phyloP scores from a whole-genome alignment of 1,284 basidiomycete species.

The Malassezia nana region DNA sequence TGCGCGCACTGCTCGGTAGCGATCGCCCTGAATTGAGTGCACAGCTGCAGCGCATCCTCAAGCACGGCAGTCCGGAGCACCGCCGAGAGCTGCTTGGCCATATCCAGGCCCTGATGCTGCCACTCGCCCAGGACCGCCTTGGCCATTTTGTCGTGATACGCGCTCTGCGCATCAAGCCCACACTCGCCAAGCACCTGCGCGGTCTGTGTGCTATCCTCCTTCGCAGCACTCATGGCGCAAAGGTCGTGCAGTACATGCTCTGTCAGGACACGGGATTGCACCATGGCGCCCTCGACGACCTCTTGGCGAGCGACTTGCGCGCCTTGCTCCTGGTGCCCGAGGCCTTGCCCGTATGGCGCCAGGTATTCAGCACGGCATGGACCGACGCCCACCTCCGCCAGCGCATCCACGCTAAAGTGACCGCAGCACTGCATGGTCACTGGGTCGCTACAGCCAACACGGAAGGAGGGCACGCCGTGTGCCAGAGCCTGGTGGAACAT shows the following conservation, averaged over 20 bases:
- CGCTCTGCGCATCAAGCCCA: slow-evolving; percentile 17
- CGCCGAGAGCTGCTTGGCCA: slow-evolving; percentile 24
- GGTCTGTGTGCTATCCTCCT: slow-evolving; percentile 29
- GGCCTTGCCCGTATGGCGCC: slow-evolving; percentile 41
- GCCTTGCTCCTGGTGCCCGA: slow-evolving; percentile 32
- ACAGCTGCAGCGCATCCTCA: slow-evolving; percentile 38
- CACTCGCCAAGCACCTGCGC: slow-evolving; percentile 22
- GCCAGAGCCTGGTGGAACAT: slow-evolving; percentile 36
- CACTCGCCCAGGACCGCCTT: slow-evolving; percentile 30
- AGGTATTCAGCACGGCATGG: slow-evolving; percentile 32
- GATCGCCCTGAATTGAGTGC: slow-evolving; percentile 17
- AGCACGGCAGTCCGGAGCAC: slow-evolving; percentile 17
- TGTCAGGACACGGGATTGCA: slow-evolving; percentile 23
- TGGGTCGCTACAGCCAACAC: slow-evolving; percentile 34
- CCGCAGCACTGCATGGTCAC: slow-evolving; percentile 24
- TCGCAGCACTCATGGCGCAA: slow-evolving; percentile 36
- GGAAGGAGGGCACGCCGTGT: slow-evolving; percentile 40
- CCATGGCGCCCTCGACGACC: slow-evolving; percentile 25
- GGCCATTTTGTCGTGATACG: slow-evolving; percentile 43
- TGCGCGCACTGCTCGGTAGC: background rate
- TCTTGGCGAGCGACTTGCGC: slow-evolving; percentile 27
- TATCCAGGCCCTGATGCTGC: slow-evolving; percentile 20
- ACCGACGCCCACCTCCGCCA: slow-evolving; percentile 3
- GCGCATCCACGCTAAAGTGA: slow-evolving; percentile 17
- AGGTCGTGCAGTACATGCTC: slow-evolving; percentile 36